phyloP scores from a whole-genome alignment of 257 asterid genomes.

The Oldenlandia corymbosa region DNA sequence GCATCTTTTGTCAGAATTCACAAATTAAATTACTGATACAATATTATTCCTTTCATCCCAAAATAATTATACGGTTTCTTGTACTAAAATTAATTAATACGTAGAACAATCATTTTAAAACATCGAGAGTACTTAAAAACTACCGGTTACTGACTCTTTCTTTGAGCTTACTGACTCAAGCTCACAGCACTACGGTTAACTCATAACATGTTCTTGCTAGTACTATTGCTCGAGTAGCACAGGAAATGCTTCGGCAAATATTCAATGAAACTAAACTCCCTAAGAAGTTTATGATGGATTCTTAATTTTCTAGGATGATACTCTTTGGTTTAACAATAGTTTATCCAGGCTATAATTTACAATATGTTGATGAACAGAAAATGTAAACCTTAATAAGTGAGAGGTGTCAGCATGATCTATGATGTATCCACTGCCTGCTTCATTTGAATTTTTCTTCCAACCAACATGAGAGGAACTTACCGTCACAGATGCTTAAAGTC shows the following conservation, averaged over 20 bases:
- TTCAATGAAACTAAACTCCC: too few relatives aligned
- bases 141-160: too few relatives aligned
- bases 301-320: slow-evolving; percentile 1
- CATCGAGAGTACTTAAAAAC: too few relatives aligned
- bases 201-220: too few relatives aligned
- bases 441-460: neutral
- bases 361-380: neutral
- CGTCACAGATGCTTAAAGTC: neutral
- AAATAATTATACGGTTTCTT: too few relatives aligned
- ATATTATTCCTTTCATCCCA: too few relatives aligned
- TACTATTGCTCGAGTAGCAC: neutral
- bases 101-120: too few relatives aligned
- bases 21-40: neutral
- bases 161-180: neutral
- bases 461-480: neutral
- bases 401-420: neutral
- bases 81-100: too few relatives aligned
- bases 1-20: neutral
- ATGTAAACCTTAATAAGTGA: neutral
- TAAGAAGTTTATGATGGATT: neutral
- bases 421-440: slow-evolving; percentile 1
- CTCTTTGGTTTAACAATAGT: too few relatives aligned
- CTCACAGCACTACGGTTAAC: neutral
- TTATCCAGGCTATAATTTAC: slow-evolving; percentile 5
- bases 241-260: neutral